These are phyloP conservation scores for Scheffersomyces stambukii DNA, from an alignment of 1,139 yeast species.

Conservation along the genomic window DNA sequence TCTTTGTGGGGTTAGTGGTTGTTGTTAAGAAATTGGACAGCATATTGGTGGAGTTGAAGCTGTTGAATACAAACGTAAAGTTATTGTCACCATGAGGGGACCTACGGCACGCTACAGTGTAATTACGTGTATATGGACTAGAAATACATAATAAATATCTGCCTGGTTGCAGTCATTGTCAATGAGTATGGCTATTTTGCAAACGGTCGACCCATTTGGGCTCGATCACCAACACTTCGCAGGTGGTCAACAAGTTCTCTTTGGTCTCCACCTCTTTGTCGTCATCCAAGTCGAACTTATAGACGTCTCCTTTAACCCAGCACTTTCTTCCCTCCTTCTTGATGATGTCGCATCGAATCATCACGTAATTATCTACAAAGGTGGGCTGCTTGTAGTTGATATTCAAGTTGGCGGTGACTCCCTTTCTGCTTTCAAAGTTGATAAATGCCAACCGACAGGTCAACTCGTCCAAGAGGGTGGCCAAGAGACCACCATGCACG, in stretches of 20 bases:
- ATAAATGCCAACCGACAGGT: slow-evolving; percentile 52
- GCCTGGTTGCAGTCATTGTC: neutral
- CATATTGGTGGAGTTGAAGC: slow-evolving; percentile 8
- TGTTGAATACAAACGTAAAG: slow-evolving; percentile 7
- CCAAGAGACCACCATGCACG: slow-evolving; percentile 55
- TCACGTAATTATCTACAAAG: slow-evolving; percentile 26
- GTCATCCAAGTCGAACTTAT: slow-evolving; percentile 15
- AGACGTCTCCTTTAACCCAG: slow-evolving; percentile 39
- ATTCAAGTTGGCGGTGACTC: slow-evolving; percentile 46
- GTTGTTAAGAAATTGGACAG: slow-evolving; percentile 10
- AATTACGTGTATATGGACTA: slow-evolving; percentile 1
- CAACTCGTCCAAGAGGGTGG: slow-evolving; percentile 50
- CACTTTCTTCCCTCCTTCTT: slow-evolving; percentile 41
- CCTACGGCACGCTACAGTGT: neutral
- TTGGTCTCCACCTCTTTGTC: slow-evolving; percentile 16
- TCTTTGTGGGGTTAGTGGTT: slow-evolving; percentile 9
- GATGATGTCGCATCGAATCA: slow-evolving; percentile 31
- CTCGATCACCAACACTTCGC: slow-evolving; percentile 43
- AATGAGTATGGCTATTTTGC: slow-evolving; percentile 8
- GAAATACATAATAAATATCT: slow-evolving; percentile 1
- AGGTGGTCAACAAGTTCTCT: slow-evolving; percentile 29
- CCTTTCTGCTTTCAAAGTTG: slow-evolving; percentile 37
- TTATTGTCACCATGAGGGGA: slow-evolving; percentile 3
- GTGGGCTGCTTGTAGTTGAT: slow-evolving; percentile 40
- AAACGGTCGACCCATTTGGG: slow-evolving; percentile 45